Conservation (phyloP, 1,139 yeast genomes). For the Sugiyamaella novakii region DNA sequence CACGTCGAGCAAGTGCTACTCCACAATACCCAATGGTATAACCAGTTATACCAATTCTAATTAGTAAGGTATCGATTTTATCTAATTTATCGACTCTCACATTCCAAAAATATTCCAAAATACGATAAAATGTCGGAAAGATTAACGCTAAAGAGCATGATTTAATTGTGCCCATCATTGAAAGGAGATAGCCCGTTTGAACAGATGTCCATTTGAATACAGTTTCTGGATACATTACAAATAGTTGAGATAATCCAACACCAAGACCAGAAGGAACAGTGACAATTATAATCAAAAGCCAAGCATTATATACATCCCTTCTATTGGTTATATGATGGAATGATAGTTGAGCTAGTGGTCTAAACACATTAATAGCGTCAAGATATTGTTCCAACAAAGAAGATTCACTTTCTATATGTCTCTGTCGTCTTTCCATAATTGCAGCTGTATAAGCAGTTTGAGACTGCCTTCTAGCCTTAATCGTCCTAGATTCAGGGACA, state of each 20-base stretch:
- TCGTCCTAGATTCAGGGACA: conserved; percentile 58
- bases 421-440: conserved; percentile 4
- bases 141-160: conserved; percentile 47
- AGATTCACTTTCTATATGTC: conserved; percentile 6
- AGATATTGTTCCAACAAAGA: conserved; percentile 14
- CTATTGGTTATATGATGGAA: conserved; percentile 44
- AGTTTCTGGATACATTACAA: conserved; percentile 61
- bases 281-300: conserved; percentile 49
- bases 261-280: conserved; percentile 43
- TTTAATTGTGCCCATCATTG: conserved; percentile 54
- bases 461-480: conserved; percentile 23
- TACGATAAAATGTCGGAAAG: conserved; percentile 48
- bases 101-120: conserved; percentile 39
- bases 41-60: conserved; percentile 44
- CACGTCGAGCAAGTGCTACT: conserved; percentile 41
- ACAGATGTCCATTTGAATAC: conserved; percentile 61
- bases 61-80: conserved; percentile 53
- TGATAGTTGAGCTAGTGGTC: conserved; percentile 52
- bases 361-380: conserved; percentile 31
- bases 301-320: conserved; percentile 43
- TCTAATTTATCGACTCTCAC: conserved; percentile 48
- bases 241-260: conserved; percentile 48
- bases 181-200: conserved; percentile 60
- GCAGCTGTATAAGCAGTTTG: conserved; percentile 19
- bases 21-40: conserved; percentile 51